Conservation (phyloP, 148 eudicot species). For the Fagopyrum homotropicum region DNA sequence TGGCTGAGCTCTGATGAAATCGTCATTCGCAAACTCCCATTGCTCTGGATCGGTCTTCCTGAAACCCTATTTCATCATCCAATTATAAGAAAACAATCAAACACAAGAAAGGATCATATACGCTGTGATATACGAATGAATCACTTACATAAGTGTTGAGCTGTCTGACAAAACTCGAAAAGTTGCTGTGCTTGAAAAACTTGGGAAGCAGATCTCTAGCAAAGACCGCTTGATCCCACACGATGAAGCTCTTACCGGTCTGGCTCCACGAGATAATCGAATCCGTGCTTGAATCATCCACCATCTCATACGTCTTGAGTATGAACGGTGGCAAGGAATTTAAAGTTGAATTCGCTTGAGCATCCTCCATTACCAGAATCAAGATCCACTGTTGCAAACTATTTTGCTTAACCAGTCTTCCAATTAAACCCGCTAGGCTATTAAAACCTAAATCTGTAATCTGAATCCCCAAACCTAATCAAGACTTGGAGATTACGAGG, state of each 20-base stretch:
- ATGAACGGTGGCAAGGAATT: constrained; percentile 75
- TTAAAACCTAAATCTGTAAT: background rate
- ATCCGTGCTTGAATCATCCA: constrained; percentile 64
- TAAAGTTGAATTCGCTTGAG: constrained; percentile 52
- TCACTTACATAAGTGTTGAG: constrained; percentile 80
- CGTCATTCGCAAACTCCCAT: constrained; percentile 93
- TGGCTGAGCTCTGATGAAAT: constrained; percentile 73
- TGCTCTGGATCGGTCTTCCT: constrained; percentile 88
- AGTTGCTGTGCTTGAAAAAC: constrained; percentile 88
- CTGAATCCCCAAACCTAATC: background rate
- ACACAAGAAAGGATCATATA: background rate
- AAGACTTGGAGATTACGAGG: background rate
- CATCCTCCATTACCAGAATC: constrained; percentile 52
- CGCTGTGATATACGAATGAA: background rate
- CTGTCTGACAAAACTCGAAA: constrained; percentile 91
- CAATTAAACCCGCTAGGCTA: constrained; percentile 10
- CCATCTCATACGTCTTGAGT: constrained; percentile 86
- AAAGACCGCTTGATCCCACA: constrained; percentile 68
- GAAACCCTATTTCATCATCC: constrained; percentile 55
- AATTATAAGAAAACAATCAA: background rate
- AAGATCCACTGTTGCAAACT: constrained; percentile 10
- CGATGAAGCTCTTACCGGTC: constrained; percentile 60
- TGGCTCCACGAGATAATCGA: constrained; percentile 75
- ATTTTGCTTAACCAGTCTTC: constrained; percentile 5
- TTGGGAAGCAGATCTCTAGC: constrained; percentile 63